Conservation (phyloP, 2,329 filamentous ascomycete genomes). For the Xylariales sp. region DNA sequence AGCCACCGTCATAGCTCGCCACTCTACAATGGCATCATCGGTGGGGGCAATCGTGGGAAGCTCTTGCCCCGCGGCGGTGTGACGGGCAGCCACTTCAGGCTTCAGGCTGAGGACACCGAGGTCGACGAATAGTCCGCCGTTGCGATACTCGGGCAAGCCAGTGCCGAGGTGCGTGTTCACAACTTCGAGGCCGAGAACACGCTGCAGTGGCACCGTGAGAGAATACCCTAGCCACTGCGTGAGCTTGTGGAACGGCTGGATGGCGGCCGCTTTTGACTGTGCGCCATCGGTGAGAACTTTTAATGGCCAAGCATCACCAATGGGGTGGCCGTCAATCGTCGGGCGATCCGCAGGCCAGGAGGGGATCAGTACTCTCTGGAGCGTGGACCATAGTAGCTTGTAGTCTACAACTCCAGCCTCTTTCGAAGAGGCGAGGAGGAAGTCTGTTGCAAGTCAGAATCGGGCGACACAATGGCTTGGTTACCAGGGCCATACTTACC, state of each 20-base stretch:
- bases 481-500: constrained; percentile 30
- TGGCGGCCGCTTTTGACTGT: constrained; percentile 57
- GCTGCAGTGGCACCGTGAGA: constrained; percentile 86
- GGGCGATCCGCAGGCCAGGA: constrained; percentile 51
- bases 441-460: no score
- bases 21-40: constrained; percentile 77
- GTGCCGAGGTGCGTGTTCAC: constrained; percentile 78
- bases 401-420: constrained; percentile 29
- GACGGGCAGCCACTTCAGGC: constrained; percentile 62
- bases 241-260: constrained; percentile 89
- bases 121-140: constrained; percentile 83
- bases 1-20: constrained; percentile 71
- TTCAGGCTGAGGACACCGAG: constrained; percentile 78
- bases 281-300: constrained; percentile 29
- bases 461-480: no score
- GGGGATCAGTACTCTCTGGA: constrained; percentile 41
- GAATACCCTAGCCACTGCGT: constrained; percentile 95
- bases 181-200: constrained; percentile 75
- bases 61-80: constrained; percentile 56
- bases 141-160: constrained; percentile 86
- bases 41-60: constrained; percentile 69
- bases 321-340: constrained; percentile 31
- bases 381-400: constrained; percentile 33
- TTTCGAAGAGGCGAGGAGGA: constrained; percentile 27
- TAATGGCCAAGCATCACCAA: constrained; percentile 49